Percentiles rank a stretch among this genome's conserved stretches.
Conservation (phyloP, 2,329 filamentous ascomycete genomes). For the Pestalotiopsis sp. region DNA sequence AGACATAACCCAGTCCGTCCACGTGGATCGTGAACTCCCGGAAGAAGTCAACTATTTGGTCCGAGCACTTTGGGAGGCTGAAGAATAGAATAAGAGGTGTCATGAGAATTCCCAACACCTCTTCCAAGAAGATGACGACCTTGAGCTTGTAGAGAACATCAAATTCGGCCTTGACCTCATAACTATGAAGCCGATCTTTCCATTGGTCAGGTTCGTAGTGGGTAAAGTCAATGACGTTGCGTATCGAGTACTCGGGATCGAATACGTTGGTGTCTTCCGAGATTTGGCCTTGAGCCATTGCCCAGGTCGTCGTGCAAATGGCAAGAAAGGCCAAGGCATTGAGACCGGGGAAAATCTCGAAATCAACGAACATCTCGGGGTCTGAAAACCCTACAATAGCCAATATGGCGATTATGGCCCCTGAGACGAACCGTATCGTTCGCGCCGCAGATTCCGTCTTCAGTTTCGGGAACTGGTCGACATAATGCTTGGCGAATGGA, state of each 20-base stretch:
- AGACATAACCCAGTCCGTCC: slow-evolving; percentile 93
- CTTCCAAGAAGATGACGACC: slow-evolving; percentile 87
- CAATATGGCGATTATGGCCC: slow-evolving; percentile 84
- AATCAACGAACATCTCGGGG: slow-evolving; percentile 85
- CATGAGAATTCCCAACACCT: slow-evolving; percentile 88
- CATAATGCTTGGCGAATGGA: slow-evolving; percentile 87
- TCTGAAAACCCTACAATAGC: slow-evolving; percentile 85
- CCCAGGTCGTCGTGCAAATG: slow-evolving; percentile 81
- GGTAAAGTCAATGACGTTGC: slow-evolving; percentile 88
- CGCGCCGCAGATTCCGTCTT: slow-evolving; percentile 85
- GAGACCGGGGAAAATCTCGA: slow-evolving; percentile 86
- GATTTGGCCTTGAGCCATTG: slow-evolving; percentile 78
- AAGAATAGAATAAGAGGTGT: slow-evolving; percentile 88
- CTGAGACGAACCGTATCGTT: slow-evolving; percentile 85
- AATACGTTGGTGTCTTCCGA: slow-evolving; percentile 89
- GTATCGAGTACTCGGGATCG: slow-evolving; percentile 87
- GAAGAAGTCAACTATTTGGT: slow-evolving; percentile 96
- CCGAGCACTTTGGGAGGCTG: slow-evolving; percentile 83
- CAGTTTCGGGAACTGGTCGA: slow-evolving; percentile 95
- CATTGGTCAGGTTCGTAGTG: slow-evolving; percentile 91
- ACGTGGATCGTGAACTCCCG: slow-evolving; percentile 97
- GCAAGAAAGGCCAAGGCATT: slow-evolving; percentile 91
- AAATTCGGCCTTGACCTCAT: slow-evolving; percentile 91
- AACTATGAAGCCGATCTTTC: slow-evolving; percentile 87
- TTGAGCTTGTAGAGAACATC: slow-evolving; percentile 90